These are phyloP conservation scores for Boletus tomentosulus DNA, from an alignment of 768 basidiomycete species.

Conservation along the genomic window DNA sequence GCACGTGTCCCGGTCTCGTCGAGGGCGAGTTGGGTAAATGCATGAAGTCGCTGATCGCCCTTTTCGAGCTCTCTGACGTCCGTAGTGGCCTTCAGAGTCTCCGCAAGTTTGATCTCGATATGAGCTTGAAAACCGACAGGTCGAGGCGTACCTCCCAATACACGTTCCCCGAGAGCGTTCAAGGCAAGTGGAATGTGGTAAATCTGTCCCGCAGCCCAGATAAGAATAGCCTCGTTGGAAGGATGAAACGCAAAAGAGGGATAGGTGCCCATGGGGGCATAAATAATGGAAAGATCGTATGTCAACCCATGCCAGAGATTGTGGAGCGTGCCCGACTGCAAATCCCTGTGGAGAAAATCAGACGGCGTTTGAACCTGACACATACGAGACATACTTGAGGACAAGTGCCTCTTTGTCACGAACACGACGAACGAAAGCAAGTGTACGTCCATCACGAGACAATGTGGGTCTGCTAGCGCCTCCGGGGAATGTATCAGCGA, in stretches of 20 bases:
- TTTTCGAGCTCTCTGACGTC: constrained; percentile 54
- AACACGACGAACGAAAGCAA: constrained; percentile 72
- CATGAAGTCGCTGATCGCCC: constrained; percentile 51
- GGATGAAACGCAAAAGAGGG: constrained; percentile 62
- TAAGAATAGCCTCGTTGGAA: constrained; percentile 41
- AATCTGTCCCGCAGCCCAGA: constrained; percentile 74
- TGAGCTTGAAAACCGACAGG: constrained; percentile 58
- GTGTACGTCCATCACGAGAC: constrained; percentile 61
- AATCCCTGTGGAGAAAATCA: constrained; percentile 43
- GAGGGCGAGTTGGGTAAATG: constrained; percentile 58
- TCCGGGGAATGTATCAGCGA: constrained; percentile 58
- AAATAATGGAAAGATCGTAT: constrained; percentile 60
- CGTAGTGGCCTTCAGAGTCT: constrained; percentile 46
- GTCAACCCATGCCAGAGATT: constrained; percentile 66
- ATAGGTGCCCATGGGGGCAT: constrained; percentile 77
- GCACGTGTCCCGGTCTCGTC: constrained; percentile 51
- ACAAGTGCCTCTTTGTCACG: constrained; percentile 71
- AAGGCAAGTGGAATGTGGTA: constrained; percentile 50
- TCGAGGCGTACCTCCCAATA: constrained; percentile 36
- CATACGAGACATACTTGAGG: constrained; percentile 48
- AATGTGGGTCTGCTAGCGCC: constrained; percentile 73
- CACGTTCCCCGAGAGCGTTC: constrained; percentile 44
- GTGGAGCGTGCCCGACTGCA: constrained; percentile 60
- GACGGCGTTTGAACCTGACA: neutral
- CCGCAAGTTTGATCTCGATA: constrained; percentile 60